Percentiles rank a stretch among this genome's conserved stretches.
Conservation (phyloP, 208 protist species). For the Trypanosoma boissoni region DNA sequence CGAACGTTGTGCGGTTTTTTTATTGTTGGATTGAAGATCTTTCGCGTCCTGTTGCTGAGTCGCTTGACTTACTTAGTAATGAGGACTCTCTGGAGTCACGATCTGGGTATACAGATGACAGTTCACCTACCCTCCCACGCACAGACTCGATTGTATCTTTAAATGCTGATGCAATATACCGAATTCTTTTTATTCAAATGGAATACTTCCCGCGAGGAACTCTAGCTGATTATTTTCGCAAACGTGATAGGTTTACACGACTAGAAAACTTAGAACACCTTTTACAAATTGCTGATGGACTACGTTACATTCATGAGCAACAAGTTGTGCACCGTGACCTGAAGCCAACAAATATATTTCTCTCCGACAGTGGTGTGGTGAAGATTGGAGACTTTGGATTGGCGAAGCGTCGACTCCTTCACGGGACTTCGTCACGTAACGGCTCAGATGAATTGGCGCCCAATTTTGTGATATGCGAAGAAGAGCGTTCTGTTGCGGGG, state of each 20-base stretch:
- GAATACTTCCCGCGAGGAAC: constrained; percentile 80
- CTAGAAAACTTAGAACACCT: constrained; percentile 63
- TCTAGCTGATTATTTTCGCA: constrained; percentile 57
- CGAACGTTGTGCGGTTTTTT: constrained; percentile 83
- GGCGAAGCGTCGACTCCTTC: constrained; percentile 39
- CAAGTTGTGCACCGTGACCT: constrained; percentile 80
- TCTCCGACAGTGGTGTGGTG: constrained; percentile 46
- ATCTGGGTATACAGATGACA: constrained; percentile 27
- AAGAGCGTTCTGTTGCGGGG: constrained; percentile 47
- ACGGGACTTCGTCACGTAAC: neutral
- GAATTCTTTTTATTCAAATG: constrained; percentile 86
- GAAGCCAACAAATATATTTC: constrained; percentile 87
- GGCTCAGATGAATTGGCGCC: constrained; percentile 25
- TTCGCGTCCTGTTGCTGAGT: constrained; percentile 34
- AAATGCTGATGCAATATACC: constrained; percentile 24
- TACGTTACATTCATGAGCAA: constrained; percentile 70
- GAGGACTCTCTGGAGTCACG: constrained; percentile 49
- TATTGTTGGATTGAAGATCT: constrained; percentile 84
- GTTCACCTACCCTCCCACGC: neutral
- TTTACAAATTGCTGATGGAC: constrained; percentile 57
- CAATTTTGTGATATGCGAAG: constrained; percentile 28
- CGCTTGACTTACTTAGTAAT: constrained; percentile 46
- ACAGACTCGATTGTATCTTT: neutral
- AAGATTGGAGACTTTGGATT: constrained; percentile 90
- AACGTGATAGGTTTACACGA: constrained; percentile 46